Base-by-base conservation (phyloP, 2,329 filamentous ascomycete genomes). In the Diaporthe velutina region DNA sequence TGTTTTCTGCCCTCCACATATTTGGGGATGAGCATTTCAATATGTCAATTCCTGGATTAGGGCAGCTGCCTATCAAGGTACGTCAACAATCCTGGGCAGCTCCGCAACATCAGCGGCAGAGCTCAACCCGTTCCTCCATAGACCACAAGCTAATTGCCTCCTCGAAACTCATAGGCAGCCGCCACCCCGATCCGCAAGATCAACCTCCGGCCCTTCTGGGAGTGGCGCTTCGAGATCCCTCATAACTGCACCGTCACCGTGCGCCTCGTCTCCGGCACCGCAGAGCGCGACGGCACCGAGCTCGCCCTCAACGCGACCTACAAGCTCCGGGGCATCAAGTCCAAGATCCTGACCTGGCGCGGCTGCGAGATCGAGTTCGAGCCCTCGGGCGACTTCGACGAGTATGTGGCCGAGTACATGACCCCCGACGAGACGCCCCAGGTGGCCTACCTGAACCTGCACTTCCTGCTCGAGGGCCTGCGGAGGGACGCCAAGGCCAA, bases 231-330 rank as follows among this genome's bases (percentile, higher is more conserved):
- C 84, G 89, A 94, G 80, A 92, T 95, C 58, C 88, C 92, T 15
- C 83, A 86, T 76, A 84, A 82, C 76, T 83, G 84, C 74, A 79
- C 82, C 40, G 75, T 89, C 68, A 83, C 83, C 52, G 81, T 90
- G 64, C 88, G 95, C 86, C 88, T 98, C 35, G 85, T 95, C 73
- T 91, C 90, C 45, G 97, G 97, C 76, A 95, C 93, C 1, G 97
- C 96, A 66, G 97, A 99, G 84, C 92, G 98, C 81, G 98, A 98
- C 82, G 97, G 97, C 81, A 96, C 96, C 73, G 97, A 99, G 85
- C 93, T 99, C 57, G 95, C 95, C 15, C 89, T 91, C 13, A 93
- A 93, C 73, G 93, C 93, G 70, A 89, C 90, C 13, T 98, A 98
- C 86, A 92, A 89, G 42, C 96, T 99, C 83, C 89, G 90, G 60